These are phyloP conservation scores for Apophysomyces trapeziformis DNA, from an alignment of 371 early-diverging fungal species.

Conservation along the genomic window DNA sequence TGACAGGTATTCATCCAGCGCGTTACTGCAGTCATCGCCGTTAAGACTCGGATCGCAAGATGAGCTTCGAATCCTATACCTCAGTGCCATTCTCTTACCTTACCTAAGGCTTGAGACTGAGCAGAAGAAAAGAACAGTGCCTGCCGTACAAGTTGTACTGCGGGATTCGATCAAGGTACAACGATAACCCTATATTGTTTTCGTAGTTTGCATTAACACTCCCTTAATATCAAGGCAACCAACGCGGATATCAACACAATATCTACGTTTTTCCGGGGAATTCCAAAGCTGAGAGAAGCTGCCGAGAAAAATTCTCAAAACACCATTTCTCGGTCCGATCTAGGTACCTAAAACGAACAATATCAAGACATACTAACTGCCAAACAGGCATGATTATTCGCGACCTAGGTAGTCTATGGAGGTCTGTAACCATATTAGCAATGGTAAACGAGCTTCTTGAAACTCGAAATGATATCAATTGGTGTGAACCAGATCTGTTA, in stretches of 20 bases:
- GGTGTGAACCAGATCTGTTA: constrained; percentile 24
- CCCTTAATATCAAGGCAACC: constrained; percentile 20
- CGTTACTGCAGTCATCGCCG: not conserved
- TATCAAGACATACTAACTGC: not conserved
- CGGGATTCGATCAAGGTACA: constrained; percentile 48
- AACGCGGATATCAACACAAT: constrained; percentile 48
- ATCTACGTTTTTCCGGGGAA: constrained; percentile 47
- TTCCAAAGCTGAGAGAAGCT: constrained; percentile 26
- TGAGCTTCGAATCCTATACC: constrained; percentile 29
- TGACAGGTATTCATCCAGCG: constrained; percentile 7
- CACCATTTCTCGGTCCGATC: constrained; percentile 30
- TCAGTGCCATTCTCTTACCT: constrained; percentile 53
- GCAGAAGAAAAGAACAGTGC: constrained; percentile 34
- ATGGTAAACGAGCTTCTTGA: constrained; percentile 57
- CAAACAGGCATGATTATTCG: constrained; percentile 58
- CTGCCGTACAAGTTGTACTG: constrained; percentile 42
- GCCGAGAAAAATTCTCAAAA: constrained; percentile 27
- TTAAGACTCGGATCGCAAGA: constrained; percentile 4
- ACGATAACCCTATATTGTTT: not conserved
- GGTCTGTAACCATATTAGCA: constrained; percentile 61
- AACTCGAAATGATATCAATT: constrained; percentile 14
- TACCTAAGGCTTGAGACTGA: constrained; percentile 35
- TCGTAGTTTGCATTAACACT: no score
- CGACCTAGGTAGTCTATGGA: constrained; percentile 65
- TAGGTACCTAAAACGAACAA: constrained; percentile 31